phyloP scores from a whole-genome alignment of 176 grass and related monocot genomes.

The Otatea glauca region DNA sequence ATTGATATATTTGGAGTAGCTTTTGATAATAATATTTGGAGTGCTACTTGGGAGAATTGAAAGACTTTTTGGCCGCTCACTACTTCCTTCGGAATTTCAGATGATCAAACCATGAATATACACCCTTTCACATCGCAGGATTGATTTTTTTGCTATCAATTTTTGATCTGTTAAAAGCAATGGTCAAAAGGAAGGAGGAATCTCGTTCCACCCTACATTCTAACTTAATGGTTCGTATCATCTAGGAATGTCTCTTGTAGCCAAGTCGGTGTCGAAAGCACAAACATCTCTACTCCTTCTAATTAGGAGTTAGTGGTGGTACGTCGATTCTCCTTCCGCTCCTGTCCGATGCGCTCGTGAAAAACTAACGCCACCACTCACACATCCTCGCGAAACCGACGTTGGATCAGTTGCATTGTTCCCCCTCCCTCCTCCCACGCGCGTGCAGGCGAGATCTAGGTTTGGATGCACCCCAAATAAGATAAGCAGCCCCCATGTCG shows the following conservation, averaged over 20 bases:
- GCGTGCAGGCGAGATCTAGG: no score
- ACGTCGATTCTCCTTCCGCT: no score
- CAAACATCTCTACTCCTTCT: background rate
- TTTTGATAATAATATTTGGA: no score
- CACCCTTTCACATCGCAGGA: background rate
- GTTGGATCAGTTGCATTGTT: no score
- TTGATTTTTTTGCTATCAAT: background rate
- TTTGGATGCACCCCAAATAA: no score
- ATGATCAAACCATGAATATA: background rate
- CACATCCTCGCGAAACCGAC: no score
- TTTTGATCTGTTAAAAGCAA: background rate
- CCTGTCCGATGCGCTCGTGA: no score
- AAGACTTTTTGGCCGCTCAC: background rate
- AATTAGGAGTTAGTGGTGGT: no score
- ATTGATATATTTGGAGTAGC: no score
- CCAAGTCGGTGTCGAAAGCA: background rate
- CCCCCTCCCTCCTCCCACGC: no score
- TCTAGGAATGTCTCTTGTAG: background rate
- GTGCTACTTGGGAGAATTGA: background rate
- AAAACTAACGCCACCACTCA: no score
- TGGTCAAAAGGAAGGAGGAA: background rate
- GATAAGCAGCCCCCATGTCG: no score
- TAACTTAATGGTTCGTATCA: background rate
- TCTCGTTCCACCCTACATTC: background rate
- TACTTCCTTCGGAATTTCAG: background rate